phyloP scores from a whole-genome alignment of 495 filamentous ascomycete genomes.

The Aspergillus taichungensis region DNA sequence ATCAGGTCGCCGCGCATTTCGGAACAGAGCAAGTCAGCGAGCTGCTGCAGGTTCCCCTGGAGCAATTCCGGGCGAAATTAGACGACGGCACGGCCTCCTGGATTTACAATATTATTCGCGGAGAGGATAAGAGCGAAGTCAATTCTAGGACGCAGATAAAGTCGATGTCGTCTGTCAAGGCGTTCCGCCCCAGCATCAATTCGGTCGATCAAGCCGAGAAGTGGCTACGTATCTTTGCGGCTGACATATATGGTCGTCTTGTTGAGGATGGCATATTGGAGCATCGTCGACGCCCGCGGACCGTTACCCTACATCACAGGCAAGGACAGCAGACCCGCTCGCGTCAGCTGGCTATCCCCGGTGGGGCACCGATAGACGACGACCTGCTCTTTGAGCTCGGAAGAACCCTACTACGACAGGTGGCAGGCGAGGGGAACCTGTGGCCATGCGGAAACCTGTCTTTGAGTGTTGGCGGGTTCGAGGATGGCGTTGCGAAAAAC shows the following conservation, averaged over 20 bases:
- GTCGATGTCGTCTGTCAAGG: slow-evolving; percentile 96
- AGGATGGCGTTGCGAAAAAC: slow-evolving; percentile 77
- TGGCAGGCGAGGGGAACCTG: slow-evolving; percentile 62
- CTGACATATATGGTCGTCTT: slow-evolving; percentile 82
- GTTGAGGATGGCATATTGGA: slow-evolving; percentile 90
- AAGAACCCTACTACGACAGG: slow-evolving; percentile 64
- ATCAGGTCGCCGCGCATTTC: slow-evolving; percentile 68
- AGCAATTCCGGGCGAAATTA: slow-evolving; percentile 69
- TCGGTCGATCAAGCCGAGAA: slow-evolving; percentile 69
- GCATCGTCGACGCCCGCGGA: slow-evolving; percentile 76
- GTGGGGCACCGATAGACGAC: slow-evolving; percentile 64
- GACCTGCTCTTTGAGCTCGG: slow-evolving; percentile 66
- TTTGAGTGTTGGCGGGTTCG: slow-evolving; percentile 79
- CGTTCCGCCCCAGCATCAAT: slow-evolving; percentile 79
- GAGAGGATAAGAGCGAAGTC: slow-evolving; percentile 80
- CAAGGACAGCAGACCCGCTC: slow-evolving; percentile 62
- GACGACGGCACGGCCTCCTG: slow-evolving; percentile 82
- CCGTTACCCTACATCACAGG: slow-evolving; percentile 73
- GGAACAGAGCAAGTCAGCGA: slow-evolving; percentile 73
- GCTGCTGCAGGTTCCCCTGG: slow-evolving; percentile 60
- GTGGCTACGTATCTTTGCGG: slow-evolving; percentile 88
- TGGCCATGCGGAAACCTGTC: slow-evolving; percentile 87
- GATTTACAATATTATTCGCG: slow-evolving; percentile 80
- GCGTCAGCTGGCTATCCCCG: slow-evolving; percentile 65
- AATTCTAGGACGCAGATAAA: slow-evolving; percentile 90